Percentiles rank a stretch among this genome's conserved stretches.
Evolutionary conservation across 2,329 filamentous ascomycete species (phyloP).

Genomic region (Sporothrix dimorphospora): DNA sequence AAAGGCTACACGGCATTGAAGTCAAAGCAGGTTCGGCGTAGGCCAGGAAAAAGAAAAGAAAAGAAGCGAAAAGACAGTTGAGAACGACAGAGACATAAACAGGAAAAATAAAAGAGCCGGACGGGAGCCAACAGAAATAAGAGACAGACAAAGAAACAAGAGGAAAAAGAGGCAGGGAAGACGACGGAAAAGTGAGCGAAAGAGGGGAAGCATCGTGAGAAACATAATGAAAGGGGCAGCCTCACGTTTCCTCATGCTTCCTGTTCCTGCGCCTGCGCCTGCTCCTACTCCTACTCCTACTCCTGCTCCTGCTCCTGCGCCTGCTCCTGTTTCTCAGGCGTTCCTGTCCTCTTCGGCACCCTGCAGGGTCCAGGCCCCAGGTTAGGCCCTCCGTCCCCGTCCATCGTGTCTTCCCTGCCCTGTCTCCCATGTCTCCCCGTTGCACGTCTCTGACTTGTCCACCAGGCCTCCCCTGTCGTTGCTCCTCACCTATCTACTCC

Average conservation of each 20-base stretch:
- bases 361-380: background rate
- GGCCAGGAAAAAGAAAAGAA: background rate
- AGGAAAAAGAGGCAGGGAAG: background rate
- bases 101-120: background rate
- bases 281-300: background rate
- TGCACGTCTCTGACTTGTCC: background rate
- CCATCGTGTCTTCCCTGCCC: no score
- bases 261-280: background rate
- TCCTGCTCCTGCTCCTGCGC: background rate
- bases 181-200: no score
- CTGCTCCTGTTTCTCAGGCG: background rate
- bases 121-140: background rate
- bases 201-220: background rate
- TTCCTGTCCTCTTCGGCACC: background rate
- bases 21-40: background rate
- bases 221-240: background rate
- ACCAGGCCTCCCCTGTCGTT: background rate
- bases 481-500: background rate
- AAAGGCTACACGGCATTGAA: conserved; percentile 3
- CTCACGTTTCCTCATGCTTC: background rate
- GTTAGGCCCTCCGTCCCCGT: background rate
- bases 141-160: background rate
- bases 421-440: background rate
- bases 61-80: background rate
- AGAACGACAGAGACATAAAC: background rate